A percentile compares a stretch with the other conserved stretches of the same genome.
Conservation (phyloP, 2,329 filamentous ascomycete species). For the Epichloe sibirici region DNA sequence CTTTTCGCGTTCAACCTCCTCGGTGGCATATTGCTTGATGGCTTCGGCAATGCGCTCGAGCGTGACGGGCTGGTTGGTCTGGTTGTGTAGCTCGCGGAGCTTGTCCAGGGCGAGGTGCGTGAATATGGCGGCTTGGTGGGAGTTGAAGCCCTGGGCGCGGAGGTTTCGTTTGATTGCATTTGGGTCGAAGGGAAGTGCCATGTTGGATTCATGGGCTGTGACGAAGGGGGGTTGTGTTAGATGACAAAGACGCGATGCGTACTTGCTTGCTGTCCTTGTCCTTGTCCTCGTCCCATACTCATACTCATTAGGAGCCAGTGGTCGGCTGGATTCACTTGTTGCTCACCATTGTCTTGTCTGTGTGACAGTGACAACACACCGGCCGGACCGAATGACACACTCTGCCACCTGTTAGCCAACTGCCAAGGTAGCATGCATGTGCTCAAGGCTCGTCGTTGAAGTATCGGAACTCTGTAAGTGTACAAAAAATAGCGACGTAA, state of each 20-base stretch:
- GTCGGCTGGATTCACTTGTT: background rate
- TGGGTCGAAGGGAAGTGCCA: constrained; percentile 11
- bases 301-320: background rate
- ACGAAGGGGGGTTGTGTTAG: no score
- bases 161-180: constrained; percentile 10
- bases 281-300: background rate
- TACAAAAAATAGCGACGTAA: background rate
- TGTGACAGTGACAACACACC: background rate
- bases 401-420: background rate
- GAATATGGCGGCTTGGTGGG: constrained; percentile 11
- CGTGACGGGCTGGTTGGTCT: constrained; percentile 7
- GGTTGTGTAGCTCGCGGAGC: constrained; percentile 9
- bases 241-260: background rate
- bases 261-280: background rate
- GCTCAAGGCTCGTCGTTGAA: background rate
- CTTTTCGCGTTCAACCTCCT: constrained; percentile 9
- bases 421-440: background rate
- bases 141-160: constrained; percentile 10
- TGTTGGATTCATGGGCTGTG: background rate
- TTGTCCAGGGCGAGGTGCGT: constrained; percentile 11
- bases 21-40: constrained; percentile 11
- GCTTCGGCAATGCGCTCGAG: constrained; percentile 10
- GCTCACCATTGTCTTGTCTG: background rate
- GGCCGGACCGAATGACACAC: background rate
- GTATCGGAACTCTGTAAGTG: background rate